Conservation (phyloP, 306 rosid genomes). For the Crataegus laevigata region DNA sequence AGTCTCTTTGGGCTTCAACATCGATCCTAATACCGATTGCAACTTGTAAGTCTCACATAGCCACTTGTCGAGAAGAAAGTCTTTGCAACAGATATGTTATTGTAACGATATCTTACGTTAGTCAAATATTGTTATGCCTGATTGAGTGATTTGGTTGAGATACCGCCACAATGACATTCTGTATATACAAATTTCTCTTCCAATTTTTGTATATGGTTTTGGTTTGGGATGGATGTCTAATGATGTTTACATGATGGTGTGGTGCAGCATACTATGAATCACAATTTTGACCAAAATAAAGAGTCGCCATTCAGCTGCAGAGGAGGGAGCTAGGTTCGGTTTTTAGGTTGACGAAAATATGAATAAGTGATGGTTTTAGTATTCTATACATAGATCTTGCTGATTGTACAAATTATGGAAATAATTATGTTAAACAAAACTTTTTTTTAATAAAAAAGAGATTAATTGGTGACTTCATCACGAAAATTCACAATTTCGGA, state of each 20-base stretch:
- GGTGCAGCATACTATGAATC: conserved; percentile 17
- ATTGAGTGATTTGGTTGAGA: not conserved
- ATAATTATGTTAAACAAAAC: not conserved
- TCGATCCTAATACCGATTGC: conserved; percentile 42
- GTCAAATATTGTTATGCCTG: too few species aligned
- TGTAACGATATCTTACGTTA: too few species aligned
- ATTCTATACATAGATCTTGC: not conserved
- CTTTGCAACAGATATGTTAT: too few species aligned
- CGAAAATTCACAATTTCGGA: too few species aligned
- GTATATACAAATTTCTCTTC: not conserved
- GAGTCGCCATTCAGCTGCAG: not conserved
- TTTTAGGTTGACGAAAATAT: not conserved
- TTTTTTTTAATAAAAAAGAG: not conserved
- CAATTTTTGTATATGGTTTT: not conserved
- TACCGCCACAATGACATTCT: rapidly evolving
- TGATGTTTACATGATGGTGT: conserved; percentile 3
- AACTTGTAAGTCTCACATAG: conserved; percentile 9
- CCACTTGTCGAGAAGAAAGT: not conserved
- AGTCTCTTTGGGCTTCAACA: conserved; percentile 45
- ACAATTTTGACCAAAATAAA: not conserved
- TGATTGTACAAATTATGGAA: not conserved
- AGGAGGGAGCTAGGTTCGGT: not conserved
- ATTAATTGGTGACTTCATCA: too few species aligned
- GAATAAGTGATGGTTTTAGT: not conserved
- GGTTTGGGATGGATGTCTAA: not conserved